Evolutionary conservation across 768 basidiomycete species (phyloP), one percentile per base, ranked within the genome.

Genomic region (Galerina marginata): DNA sequence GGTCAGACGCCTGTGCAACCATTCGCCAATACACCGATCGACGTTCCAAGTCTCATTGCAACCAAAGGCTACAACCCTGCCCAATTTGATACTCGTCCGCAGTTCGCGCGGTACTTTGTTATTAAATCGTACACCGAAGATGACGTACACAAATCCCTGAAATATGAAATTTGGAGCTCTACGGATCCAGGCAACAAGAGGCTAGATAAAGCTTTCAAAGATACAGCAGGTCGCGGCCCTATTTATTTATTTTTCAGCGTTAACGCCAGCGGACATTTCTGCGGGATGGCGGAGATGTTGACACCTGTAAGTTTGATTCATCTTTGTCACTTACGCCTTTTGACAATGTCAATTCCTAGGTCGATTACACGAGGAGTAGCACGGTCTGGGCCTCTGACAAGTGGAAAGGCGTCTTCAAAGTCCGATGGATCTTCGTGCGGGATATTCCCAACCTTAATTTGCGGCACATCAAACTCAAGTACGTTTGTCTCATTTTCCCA

Each of bases 91-190:
- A 86, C 83, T 51, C 81, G 88, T 52, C 95, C 95, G 9, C 70
- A 82, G 49, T 92, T 89, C 74, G 93, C 96, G 3, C 84, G 96
- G 14, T 99, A 83, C 77, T 98, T 98, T 70, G 96, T 99, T 36
- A 99, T 99, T 82, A 99, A 99, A 74, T 96, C 94, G 0, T 99
- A 96, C 76, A 99, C 97, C 1, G 96, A 99, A 74, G 97, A 98
- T 69, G 96, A 99, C 70, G 96, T 99, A 1, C 96, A 99, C 78
- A 99, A 99, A 74, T 96, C 93, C 14, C 83, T 97, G 68, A 96
- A 96, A 69, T 96, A 96, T 66, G 95, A 96, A 74, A 97, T 98
- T 50, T 97, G 96, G 96, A 94, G 93, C 61, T 96, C 95, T 9
- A 97, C 96, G 0, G 94, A 95, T 71, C 92, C 95, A 1, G 97